Evolutionary conservation across 371 early-diverging fungal genomes (phyloP).

Genomic region (Mortierella sp.): DNA sequence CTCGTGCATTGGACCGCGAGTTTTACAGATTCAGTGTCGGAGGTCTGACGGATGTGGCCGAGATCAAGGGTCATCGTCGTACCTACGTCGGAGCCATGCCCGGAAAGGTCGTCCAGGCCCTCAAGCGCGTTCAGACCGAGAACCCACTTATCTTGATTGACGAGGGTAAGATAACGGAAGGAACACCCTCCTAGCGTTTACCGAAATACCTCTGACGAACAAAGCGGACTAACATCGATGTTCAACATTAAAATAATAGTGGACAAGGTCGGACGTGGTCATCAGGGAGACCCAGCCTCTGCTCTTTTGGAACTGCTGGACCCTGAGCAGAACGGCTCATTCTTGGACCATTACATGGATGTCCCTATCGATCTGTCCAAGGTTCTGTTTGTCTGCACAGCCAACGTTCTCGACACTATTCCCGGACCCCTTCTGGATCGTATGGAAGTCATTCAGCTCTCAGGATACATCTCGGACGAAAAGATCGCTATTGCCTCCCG

Average conservation of each 20-base stretch:
- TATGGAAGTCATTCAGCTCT: conserved; percentile 97
- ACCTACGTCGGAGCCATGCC: conserved; percentile 99
- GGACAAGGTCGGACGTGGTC: conserved; percentile 97
- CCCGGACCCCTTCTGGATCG: conserved; percentile 97
- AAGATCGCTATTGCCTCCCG: conserved; percentile 95
- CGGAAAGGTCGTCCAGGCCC: conserved; percentile 98
- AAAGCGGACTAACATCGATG: conserved; percentile 27
- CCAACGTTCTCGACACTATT: conserved; percentile 95
- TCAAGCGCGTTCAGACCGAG: conserved; percentile 97
- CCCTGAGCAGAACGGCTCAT: conserved; percentile 96
- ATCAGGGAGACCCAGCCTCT: conserved; percentile 97
- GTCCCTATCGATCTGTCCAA: conserved; percentile 97
- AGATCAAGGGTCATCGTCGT: conserved; percentile 98
- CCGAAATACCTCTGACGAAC: conserved; percentile 45
- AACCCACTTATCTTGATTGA: conserved; percentile 98
- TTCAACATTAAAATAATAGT: conserved; percentile 60
- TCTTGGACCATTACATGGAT: conserved; percentile 99
- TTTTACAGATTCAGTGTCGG: conserved; percentile 98
- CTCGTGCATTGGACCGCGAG: conserved; percentile 92
- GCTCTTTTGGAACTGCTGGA: conserved; percentile 96
- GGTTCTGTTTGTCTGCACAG: conserved; percentile 98
- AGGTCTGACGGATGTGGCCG: conserved; percentile 97
- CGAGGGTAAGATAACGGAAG: conserved; percentile 67
- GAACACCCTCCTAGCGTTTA: too few species aligned
- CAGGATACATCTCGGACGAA: conserved; percentile 97